Percentiles rank a stretch among this genome's conserved stretches.
phyloP scores from a whole-genome alignment of 805 yeast genomes.

The Ogataea saltuana region DNA sequence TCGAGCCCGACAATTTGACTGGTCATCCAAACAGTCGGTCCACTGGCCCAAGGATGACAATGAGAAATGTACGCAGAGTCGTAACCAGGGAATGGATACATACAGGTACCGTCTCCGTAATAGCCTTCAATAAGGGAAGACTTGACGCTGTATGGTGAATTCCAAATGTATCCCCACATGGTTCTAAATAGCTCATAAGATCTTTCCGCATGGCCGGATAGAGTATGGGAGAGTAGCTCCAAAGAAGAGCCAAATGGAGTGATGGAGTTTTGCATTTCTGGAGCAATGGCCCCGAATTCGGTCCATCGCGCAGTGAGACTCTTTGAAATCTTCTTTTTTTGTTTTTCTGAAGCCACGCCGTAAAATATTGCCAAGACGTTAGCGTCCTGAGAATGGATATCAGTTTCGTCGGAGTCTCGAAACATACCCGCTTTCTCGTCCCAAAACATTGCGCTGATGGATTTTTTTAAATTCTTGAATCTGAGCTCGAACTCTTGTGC shows the following conservation, averaged over 20 bases:
- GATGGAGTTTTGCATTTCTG: constrained; percentile 4
- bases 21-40: constrained; percentile 6
- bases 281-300: constrained; percentile 1
- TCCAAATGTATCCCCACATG: constrained; percentile 8
- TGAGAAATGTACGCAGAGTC: constrained; percentile 8
- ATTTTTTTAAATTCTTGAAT: background rate
- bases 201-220: constrained; percentile 3
- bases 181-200: constrained; percentile 6
- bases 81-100: constrained; percentile 6
- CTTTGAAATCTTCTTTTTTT: background rate
- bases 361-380: constrained; percentile 3
- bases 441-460: constrained; percentile 1
- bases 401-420: background rate
- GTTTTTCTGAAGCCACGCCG: constrained; percentile 1
- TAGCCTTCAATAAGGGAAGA: constrained; percentile 6
- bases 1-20: constrained; percentile 2
- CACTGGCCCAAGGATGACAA: constrained; percentile 7
- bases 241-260: constrained; percentile 5
- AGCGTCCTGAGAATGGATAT: constrained; percentile 4
- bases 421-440: constrained; percentile 2
- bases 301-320: constrained; percentile 1
- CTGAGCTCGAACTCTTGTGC: background rate
- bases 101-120: constrained; percentile 2
- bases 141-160: constrained; percentile 4
- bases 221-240: constrained; percentile 3